Percentiles rank a stretch among this genome's conserved stretches.
Evolutionary conservation across 768 basidiomycete species (phyloP).

Genomic region (Pisolithus tinctorius): DNA sequence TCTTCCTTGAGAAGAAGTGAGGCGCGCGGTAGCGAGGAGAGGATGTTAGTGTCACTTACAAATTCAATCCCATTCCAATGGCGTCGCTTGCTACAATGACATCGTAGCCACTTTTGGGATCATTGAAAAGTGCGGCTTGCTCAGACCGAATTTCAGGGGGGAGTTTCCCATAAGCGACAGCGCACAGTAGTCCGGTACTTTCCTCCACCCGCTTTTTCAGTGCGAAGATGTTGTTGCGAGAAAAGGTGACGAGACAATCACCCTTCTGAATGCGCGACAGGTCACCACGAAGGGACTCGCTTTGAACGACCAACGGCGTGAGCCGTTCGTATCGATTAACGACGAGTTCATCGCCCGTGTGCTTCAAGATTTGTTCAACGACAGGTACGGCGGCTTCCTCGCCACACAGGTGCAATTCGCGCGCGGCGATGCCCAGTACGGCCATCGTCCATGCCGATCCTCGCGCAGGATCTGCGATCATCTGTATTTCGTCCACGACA

Average conservation of each 20-base stretch:
- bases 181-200: constrained; percentile 70
- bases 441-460: constrained; percentile 82
- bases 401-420: constrained; percentile 90
- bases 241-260: constrained; percentile 90
- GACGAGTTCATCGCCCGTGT: constrained; percentile 77
- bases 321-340: constrained; percentile 84
- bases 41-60: constrained; percentile 46
- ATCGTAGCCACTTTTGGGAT: constrained; percentile 74
- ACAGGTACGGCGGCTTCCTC: constrained; percentile 88
- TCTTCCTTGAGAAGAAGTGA: constrained; percentile 53
- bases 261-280: constrained; percentile 61
- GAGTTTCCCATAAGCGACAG: constrained; percentile 87
- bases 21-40: neutral
- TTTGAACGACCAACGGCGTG: constrained; percentile 71
- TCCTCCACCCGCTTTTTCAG: constrained; percentile 70
- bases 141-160: constrained; percentile 90
- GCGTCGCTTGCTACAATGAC: constrained; percentile 93
- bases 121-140: constrained; percentile 90
- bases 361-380: constrained; percentile 57
- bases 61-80: constrained; percentile 94
- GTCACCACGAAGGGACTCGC: constrained; percentile 55
- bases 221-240: constrained; percentile 65
- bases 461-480: constrained; percentile 75
- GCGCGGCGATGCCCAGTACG: constrained; percentile 66
- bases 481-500: constrained; percentile 96